A percentile compares a stretch with the other conserved stretches of the same genome.
These are phyloP conservation scores for Pleurotus pulmonarius DNA, from an alignment of 768 basidiomycete species.

Conservation along the genomic window DNA sequence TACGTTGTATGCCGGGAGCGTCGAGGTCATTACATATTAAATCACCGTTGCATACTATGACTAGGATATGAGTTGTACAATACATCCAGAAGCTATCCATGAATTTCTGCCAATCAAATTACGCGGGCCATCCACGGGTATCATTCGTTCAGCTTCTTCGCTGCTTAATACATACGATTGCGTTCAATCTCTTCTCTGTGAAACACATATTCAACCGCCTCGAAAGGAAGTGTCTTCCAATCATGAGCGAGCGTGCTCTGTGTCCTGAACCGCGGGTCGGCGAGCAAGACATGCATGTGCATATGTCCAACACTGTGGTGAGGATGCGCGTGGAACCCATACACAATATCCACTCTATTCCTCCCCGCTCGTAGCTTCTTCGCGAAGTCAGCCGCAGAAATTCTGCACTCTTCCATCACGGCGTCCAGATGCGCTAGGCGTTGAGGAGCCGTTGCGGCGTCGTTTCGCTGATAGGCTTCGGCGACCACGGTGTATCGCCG, in stretches of 20 bases:
- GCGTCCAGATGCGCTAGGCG: background rate
- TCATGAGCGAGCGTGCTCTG: background rate
- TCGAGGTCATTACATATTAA: no score
- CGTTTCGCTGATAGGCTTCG: background rate
- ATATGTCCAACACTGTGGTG: conserved; percentile 2
- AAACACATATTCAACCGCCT: no score
- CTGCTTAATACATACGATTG: no score
- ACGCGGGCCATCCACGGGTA: no score
- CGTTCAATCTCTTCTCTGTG: no score
- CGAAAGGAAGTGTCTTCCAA: background rate
- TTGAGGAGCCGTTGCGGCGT: background rate
- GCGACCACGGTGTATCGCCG: background rate
- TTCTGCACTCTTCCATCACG: background rate
- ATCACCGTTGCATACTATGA: no score
- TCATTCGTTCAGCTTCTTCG: no score
- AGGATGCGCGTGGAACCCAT: conserved; percentile 3
- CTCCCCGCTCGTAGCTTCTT: background rate
- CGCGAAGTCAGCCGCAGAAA: background rate
- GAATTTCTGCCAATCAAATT: no score
- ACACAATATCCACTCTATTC: background rate
- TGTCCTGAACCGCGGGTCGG: background rate
- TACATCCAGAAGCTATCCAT: no score
- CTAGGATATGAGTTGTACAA: no score
- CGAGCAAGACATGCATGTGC: conserved; percentile 3
- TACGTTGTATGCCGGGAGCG: no score